These are phyloP conservation scores for Hypholoma fasciculare DNA, from an alignment of 768 basidiomycete species.

Conservation along the genomic window DNA sequence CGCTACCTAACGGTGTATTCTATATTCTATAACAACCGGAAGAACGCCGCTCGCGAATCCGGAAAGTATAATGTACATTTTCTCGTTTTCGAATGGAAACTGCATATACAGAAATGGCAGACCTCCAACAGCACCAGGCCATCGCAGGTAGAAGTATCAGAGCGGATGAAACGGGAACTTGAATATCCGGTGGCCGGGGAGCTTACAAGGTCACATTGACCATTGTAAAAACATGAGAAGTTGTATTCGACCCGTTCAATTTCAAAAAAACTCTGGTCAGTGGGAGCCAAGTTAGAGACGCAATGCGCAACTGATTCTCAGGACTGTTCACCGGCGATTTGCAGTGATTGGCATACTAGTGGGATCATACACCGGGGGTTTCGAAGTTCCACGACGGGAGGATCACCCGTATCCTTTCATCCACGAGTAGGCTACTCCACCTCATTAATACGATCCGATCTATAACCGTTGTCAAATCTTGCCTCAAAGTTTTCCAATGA, in stretches of 20 bases:
- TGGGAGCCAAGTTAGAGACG: neutral
- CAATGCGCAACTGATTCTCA: neutral
- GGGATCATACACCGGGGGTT: neutral
- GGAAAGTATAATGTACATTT: no score
- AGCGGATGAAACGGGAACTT: slow-evolving; percentile 1
- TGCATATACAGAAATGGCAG: no score
- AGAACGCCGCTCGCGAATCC: no score
- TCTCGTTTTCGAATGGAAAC: no score
- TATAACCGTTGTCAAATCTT: neutral
- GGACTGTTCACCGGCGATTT: neutral
- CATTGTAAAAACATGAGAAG: neutral
- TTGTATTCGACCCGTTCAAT: neutral
- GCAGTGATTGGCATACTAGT: neutral
- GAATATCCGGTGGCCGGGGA: neutral
- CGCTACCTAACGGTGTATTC: no score
- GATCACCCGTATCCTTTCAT: slow-evolving; percentile 11
- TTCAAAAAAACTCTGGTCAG: slow-evolving; percentile 8
- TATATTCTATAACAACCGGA: no score
- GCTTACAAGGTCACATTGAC: neutral
- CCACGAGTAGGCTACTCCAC: slow-evolving; percentile 7
- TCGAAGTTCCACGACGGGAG: neutral
- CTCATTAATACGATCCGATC: neutral
- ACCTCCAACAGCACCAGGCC: neutral
- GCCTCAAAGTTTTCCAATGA: neutral
- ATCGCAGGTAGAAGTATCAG: slow-evolving; percentile 10